Percentiles rank a stretch among this genome's conserved stretches.
Conservation (phyloP, 306 rosid genomes). For the Cucurbita pepo region DNA sequence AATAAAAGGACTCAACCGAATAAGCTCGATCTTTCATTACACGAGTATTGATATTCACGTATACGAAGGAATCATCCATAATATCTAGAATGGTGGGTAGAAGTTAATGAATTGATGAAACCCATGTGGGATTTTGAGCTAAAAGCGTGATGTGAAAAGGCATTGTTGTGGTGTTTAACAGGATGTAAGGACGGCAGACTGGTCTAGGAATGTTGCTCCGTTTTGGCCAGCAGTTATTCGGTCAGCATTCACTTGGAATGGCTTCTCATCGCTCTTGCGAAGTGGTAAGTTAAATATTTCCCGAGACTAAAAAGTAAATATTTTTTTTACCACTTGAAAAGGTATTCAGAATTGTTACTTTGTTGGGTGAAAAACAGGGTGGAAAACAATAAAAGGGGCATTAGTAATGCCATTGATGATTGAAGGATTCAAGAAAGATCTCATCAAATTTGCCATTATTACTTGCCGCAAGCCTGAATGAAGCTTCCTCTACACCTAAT, state of each 20-base stretch:
- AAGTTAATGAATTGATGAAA: too few species aligned
- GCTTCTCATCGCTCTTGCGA: slow-evolving; percentile 51
- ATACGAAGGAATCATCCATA: too few species aligned
- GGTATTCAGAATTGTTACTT: background rate
- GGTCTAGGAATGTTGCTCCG: slow-evolving; percentile 74
- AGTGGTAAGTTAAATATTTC: slow-evolving; percentile 20
- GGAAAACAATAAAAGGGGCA: slow-evolving; percentile 73
- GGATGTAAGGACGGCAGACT: slow-evolving; percentile 73
- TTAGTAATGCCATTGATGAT: slow-evolving; percentile 91
- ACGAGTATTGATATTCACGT: too few species aligned
- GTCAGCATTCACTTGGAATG: slow-evolving; percentile 70
- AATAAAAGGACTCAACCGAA: too few species aligned
- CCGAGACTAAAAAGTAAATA: background rate
- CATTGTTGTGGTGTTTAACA: background rate
- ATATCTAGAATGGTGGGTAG: too few species aligned
- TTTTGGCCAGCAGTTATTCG: slow-evolving; percentile 96
- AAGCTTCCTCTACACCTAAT: background rate
- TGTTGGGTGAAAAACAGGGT: slow-evolving; percentile 20
- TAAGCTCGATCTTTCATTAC: too few species aligned
- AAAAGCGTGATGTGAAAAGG: background rate
- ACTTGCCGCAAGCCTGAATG: slow-evolving; percentile 51
- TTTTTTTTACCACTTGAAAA: too few species aligned
- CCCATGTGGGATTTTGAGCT: too few species aligned
- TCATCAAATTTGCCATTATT: slow-evolving; percentile 64
- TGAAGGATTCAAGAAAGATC: slow-evolving; percentile 61